These are phyloP conservation scores for Hondaea fermentalgiana DNA, from an alignment of 108 stramenopile species.

Conservation along the genomic window DNA sequence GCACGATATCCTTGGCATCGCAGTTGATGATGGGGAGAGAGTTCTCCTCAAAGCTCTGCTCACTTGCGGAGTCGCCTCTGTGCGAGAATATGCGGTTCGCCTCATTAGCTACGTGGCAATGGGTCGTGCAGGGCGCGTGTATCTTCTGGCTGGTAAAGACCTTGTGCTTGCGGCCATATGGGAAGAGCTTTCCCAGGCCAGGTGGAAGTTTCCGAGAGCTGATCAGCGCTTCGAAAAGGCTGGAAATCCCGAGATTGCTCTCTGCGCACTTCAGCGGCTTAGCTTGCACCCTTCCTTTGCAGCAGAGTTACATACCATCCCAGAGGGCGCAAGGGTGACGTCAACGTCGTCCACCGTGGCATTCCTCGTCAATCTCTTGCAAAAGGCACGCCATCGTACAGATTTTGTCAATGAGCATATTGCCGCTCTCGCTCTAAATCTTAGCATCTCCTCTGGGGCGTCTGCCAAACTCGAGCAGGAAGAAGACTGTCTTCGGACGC, in stretches of 20 bases:
- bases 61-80: neutral
- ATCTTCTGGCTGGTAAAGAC: neutral
- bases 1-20: neutral
- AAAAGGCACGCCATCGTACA: neutral
- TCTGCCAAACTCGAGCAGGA: neutral
- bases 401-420: constrained; percentile 7
- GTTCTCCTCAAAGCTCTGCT: neutral
- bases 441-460: neutral
- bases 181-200: neutral
- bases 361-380: neutral
- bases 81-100: neutral
- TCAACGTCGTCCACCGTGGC: neutral
- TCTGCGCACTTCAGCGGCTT: neutral
- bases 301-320: neutral
- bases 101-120: neutral
- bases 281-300: neutral
- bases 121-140: neutral
- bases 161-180: neutral
- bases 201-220: neutral
- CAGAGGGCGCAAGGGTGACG: neutral
- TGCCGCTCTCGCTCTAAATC: neutral
- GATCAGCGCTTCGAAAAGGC: neutral
- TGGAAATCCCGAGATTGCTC: neutral
- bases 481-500: neutral
- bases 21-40: neutral